Evolutionary conservation across 345 rosid species (phyloP), one percentile per base, ranked within the genome.

Genomic region (Triadica sebifera): DNA sequence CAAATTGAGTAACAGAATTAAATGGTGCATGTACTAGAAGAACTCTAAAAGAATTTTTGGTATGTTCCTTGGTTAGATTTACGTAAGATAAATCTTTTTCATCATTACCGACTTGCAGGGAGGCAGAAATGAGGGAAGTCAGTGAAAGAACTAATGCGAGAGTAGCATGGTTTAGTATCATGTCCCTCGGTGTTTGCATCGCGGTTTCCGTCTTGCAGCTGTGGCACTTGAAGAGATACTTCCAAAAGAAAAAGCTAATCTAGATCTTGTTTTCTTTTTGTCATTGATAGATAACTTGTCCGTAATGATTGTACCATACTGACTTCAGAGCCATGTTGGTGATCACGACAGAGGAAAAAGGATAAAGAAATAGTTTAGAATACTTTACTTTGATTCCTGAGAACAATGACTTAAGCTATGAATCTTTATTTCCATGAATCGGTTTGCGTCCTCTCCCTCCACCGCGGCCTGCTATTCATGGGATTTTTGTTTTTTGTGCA

Each of bases 61-160:
- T 60, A 13, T 17, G 16, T 10, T 1, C 34, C 34, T 29, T 29
- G 34, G 34, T 29, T 29, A 29, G n/a, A 41, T 6, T 46, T 49
- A 8, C 37, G 22, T 6, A 13, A 34, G 6, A 0, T 61, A 10
- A 13, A 2, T 17, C 10, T 3, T 29, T n/a, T 41, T 24, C 24
- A 20, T 45, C 1, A 6, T 45, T 15, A 0, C 38, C 24, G 1
- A 45, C 19, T 71, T 15, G 11, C 66, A 71, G 74, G 74, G 74
- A 71, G 59, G 66, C 74, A 46, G 65, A 71, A 9, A 71, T 71
- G 74, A 71, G 74, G 43, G 74, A 58, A 43, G 66, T 71, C 8
- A 71, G 74, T 6, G 74, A 71, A 47, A 58, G 12, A 46, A 71
- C 74, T 29, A 71, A 71, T 29, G 74, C 45, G 0, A 58, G 74